Conservation (phyloP, 805 yeast species). For the Komagataella pseudopastoris region DNA sequence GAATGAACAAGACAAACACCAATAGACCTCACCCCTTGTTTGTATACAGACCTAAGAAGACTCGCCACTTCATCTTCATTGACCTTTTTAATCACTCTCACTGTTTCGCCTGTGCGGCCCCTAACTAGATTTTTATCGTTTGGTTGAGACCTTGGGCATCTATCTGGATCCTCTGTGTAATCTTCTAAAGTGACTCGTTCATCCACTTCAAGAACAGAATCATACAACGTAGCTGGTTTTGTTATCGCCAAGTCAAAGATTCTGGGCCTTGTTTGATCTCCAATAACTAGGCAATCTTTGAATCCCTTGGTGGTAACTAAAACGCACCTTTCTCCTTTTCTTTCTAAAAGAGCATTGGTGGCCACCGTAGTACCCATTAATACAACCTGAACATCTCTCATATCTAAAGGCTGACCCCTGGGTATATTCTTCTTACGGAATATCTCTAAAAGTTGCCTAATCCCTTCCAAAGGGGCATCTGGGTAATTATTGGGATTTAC, state of each 20-base stretch:
- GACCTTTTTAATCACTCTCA: slow-evolving; percentile 41
- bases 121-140: slow-evolving; percentile 23
- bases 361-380: slow-evolving; percentile 95
- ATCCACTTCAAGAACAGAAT: slow-evolving; percentile 69
- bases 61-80: slow-evolving; percentile 26
- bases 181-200: slow-evolving; percentile 83
- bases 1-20: slow-evolving; percentile 67
- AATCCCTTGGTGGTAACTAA: slow-evolving; percentile 82
- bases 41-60: slow-evolving; percentile 29
- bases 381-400: slow-evolving; percentile 49
- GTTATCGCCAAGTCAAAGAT: slow-evolving; percentile 73
- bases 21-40: slow-evolving; percentile 49
- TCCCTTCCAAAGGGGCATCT: slow-evolving; percentile 92
- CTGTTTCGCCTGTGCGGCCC: slow-evolving; percentile 60
- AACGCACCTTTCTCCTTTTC: slow-evolving; percentile 86
- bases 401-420: slow-evolving; percentile 44
- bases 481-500: slow-evolving; percentile 80
- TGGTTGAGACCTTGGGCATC: slow-evolving; percentile 10
- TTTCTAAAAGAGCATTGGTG: slow-evolving; percentile 83
- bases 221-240: slow-evolving; percentile 61
- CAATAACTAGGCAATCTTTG: slow-evolving; percentile 68
- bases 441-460: slow-evolving; percentile 59
- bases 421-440: slow-evolving; percentile 43
- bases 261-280: slow-evolving; percentile 85
- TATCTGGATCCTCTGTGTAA: slow-evolving; percentile 59